Base-by-base conservation (phyloP, 2,329 filamentous ascomycete species). In the Fusarium tupiense region DNA sequence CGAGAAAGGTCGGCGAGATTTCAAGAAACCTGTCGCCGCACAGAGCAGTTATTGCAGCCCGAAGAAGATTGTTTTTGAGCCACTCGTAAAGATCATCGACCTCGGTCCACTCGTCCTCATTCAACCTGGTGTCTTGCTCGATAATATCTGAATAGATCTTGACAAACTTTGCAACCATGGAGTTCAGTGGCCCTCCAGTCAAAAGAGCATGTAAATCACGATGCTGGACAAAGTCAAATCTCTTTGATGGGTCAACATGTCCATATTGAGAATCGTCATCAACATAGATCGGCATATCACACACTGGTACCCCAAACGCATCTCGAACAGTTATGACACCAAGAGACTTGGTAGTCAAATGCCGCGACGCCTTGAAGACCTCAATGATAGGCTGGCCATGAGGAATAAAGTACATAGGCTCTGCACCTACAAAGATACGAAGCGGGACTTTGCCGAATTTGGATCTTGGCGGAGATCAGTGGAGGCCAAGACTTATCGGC, bases 361-460 rank as follows among this genome's bases (percentile, higher is more conserved):
- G 54, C 4, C 73, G 66, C 14, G 72, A 71, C 0, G 56, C 57
- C 35, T 75, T 75, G 40, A 75, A 75, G 1, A 75, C 56, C 3
- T 75, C 73, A 1, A 61, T 62, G 16, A 75, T 71, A 3, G 47
- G n/a, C 16, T 59, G 31, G 10, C 73, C 73, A 8, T 75, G 73
- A 33, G 73, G 72, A 6, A 75, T 73, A 20, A 73, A 75, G 33
- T 75, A 75, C 66, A 75, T 73, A 10, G 44, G 44, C 26, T 75
- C 72, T 4, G 65, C 73, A 4, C 69, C 73, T 2, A 75, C 62
- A 4, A 67, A 71, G 22, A 75, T 73, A 3, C 69, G 69, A 9
- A 75, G 47, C 13, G 73, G 73, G 20, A 73, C 60, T 14, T 62
- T 63, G 41, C 72, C 72, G 49, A 75, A 75, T 19, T 56, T 75